Evolutionary conservation across 2,329 filamentous ascomycete genomes (phyloP).

Genomic region (Aureobasidium vineae): DNA sequence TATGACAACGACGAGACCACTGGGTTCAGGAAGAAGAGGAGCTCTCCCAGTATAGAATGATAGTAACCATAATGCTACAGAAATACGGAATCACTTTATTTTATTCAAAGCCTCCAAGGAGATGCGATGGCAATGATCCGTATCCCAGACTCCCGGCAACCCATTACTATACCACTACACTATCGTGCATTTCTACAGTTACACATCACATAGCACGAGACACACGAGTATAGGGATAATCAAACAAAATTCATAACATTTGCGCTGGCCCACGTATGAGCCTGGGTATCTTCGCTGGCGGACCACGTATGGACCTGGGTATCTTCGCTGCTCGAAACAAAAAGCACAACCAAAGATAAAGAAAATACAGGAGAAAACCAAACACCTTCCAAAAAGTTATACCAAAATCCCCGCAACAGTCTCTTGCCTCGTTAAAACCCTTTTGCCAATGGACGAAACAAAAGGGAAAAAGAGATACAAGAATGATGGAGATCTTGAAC

Average conservation of each 20-base stretch:
- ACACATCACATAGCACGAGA: background rate
- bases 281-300: conserved; percentile 1
- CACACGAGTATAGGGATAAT: no score
- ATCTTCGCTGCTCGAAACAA: background rate
- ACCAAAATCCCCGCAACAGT: conserved; percentile 7
- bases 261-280: background rate
- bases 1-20: background rate
- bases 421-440: conserved; percentile 11
- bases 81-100: background rate
- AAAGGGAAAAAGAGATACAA: conserved; percentile 18
- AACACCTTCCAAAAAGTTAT: background rate
- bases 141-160: background rate
- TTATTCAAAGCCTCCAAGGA: background rate
- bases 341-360: background rate
- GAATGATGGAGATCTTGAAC: background rate
- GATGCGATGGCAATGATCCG: background rate
- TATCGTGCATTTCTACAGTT: background rate
- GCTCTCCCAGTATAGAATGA: background rate
- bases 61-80: background rate
- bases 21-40: background rate
- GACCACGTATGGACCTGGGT: conserved; percentile 10
- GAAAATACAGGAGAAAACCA: no score
- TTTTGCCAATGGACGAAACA: background rate
- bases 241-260: background rate
- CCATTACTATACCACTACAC: background rate